Evolutionary conservation across 805 yeast genomes (phyloP), one percentile per base, ranked within the genome.

Genomic region (Metschnikowia baotianmanensis): DNA sequence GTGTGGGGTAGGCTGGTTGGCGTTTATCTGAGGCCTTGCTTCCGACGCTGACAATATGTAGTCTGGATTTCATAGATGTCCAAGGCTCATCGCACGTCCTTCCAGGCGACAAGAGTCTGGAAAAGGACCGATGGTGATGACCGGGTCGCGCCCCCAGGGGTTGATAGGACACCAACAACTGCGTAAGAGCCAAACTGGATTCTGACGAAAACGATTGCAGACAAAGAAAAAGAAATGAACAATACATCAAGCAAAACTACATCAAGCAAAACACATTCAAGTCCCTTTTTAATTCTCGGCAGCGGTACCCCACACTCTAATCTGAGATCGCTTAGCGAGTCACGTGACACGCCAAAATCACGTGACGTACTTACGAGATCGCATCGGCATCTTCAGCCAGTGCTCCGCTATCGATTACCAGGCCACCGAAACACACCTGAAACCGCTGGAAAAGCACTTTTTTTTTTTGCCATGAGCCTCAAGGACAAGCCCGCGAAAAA

Each of bases 401-500:
- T 3, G 15, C 28, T 25, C 28, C 6, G n/a, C 6, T 11, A 15
- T 10, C 4, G 28, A 25, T 11, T 3, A 25, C 15, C 13, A 12
- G 6, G 8, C 15, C 3, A 6, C 16, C 23, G 9, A 21, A 25
- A n/a, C 16, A 11, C 13, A 9, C 28, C 15, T 25, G 28, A 5
- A 25, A 25, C n/a, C 6, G 28, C 28, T n/a, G 2, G 28, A 25
- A n/a, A 25, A 16, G 9, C 31, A 22, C 24, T 22, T 22, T 10
- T 22, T 10, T 10, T 10, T 7, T 22, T 22, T 22, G 21, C 32
- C 28, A 31, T 27, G 39, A 40, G 43, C 42, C 34, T 17, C 29
- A 35, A 39, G 22, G 31, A 33, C 36, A 44, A 31, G 28, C 19
- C 25, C 18, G 36, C 42, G 36, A 42, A 33, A 37, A 27, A 33